Percentiles rank a stretch among this genome's conserved stretches.
Evolutionary conservation across 2,329 filamentous ascomycete species (phyloP).

Genomic region (Xylariaceae sp.): DNA sequence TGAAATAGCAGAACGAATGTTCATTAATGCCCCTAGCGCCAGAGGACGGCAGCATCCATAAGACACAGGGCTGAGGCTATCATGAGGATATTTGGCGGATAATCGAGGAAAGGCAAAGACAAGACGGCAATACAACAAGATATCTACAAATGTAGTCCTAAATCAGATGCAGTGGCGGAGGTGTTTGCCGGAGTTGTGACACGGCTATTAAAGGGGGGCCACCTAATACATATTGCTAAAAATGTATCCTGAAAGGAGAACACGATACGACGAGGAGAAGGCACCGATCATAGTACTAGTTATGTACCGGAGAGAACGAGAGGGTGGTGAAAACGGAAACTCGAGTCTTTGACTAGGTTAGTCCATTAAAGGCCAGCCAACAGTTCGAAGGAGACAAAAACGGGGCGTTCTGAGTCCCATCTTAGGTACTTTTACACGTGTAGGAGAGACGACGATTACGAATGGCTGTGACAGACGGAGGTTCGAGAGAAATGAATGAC

Average conservation of each 20-base stretch:
- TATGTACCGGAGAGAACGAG: too few relatives aligned
- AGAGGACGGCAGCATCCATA: slow-evolving; percentile 5
- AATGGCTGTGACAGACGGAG: slow-evolving; percentile 3
- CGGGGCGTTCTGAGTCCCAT: not conserved
- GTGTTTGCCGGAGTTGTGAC: not conserved
- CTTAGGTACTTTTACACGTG: too few relatives aligned
- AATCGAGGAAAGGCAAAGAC: not conserved
- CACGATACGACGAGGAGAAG: not conserved
- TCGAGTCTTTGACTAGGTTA: not conserved
- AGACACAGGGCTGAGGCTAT: slow-evolving; percentile 7
- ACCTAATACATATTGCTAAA: not conserved
- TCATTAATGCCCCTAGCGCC: slow-evolving; percentile 9
- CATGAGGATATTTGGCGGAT: not conserved
- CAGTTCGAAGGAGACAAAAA: not conserved
- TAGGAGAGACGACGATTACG: not conserved
- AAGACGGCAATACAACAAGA: not conserved
- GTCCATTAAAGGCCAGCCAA: too few relatives aligned
- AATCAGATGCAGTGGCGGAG: not conserved
- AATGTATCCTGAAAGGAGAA: not conserved
- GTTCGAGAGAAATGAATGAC: slow-evolving; percentile 17
- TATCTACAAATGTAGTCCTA: not conserved
- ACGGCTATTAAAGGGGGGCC: not conserved
- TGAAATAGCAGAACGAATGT: slow-evolving; percentile 3
- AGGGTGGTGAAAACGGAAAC: not conserved
- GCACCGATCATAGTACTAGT: not conserved